Evolutionary conservation across 441 rosid genomes (phyloP).

Genomic region (Viola pubescens): DNA sequence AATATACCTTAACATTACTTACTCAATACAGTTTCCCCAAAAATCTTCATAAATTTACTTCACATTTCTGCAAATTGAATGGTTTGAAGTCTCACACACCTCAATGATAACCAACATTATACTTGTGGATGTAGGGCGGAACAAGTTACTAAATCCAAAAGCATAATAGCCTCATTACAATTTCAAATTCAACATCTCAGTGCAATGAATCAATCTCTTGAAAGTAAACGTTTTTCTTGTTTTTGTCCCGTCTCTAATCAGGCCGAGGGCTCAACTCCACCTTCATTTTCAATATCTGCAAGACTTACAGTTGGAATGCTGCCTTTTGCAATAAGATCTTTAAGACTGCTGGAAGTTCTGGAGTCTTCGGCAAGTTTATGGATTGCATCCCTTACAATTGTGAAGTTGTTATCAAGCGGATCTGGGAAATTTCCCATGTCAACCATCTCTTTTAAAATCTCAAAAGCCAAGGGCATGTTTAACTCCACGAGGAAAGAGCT

Average conservation of each 20-base stretch:
- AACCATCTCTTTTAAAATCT: constrained; percentile 56
- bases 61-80: too few species aligned
- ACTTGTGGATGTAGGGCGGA: too few species aligned
- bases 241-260: constrained; percentile 5
- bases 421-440: constrained; percentile 42
- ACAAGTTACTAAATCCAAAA: too few species aligned
- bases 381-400: constrained; percentile 39
- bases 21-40: too few species aligned
- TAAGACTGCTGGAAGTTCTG: constrained; percentile 40
- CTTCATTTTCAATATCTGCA: constrained; percentile 22
- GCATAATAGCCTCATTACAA: too few species aligned
- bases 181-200: too few species aligned
- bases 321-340: constrained; percentile 40
- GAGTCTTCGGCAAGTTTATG: constrained; percentile 44
- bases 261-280: constrained; percentile 7
- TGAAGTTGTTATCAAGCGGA: constrained; percentile 40
- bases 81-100: too few species aligned
- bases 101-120: too few species aligned
- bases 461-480: constrained; percentile 42
- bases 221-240: not conserved
- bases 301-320: constrained; percentile 26
- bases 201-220: not conserved
- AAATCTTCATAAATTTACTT: too few species aligned
- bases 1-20: too few species aligned
- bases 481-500: constrained; percentile 38